Conservation (phyloP, 1,139 yeast genomes). For the Saccharomyces uvarum region DNA sequence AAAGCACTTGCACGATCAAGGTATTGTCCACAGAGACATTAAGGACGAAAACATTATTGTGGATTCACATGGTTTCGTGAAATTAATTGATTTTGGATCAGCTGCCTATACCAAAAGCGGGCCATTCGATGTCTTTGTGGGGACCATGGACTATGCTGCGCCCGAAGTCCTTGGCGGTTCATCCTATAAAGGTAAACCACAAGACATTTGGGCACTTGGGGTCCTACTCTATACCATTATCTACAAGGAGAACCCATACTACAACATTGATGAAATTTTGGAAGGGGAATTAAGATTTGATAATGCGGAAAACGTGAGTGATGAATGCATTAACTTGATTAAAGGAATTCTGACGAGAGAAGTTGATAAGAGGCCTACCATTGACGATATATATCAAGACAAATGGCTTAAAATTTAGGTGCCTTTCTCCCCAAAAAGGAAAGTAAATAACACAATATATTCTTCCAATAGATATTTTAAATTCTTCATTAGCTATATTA, state of each 20-base stretch:
- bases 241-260: slow-evolving; percentile 90
- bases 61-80: slow-evolving; percentile 68
- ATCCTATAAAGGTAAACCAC: slow-evolving; percentile 87
- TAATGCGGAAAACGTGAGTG: slow-evolving; percentile 45
- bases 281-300: slow-evolving; percentile 79
- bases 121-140: slow-evolving; percentile 94
- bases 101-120: slow-evolving; percentile 88
- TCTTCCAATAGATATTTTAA: background rate
- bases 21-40: slow-evolving; percentile 89
- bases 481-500: background rate
- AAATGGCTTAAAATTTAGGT: slow-evolving; percentile 48
- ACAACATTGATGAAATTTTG: slow-evolving; percentile 90
- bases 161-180: slow-evolving; percentile 90
- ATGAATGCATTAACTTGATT: slow-evolving; percentile 52
- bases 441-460: background rate
- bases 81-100: slow-evolving; percentile 90
- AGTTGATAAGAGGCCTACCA: slow-evolving; percentile 59
- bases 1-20: slow-evolving; percentile 72
- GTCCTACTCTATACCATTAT: slow-evolving; percentile 79
- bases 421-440: background rate
- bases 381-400: slow-evolving; percentile 61
- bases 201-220: slow-evolving; percentile 96
- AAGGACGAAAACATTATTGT: slow-evolving; percentile 92
- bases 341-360: slow-evolving; percentile 59
- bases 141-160: slow-evolving; percentile 94